Base-by-base conservation (phyloP, 106 monocot species). In the Acorus gramineus region DNA sequence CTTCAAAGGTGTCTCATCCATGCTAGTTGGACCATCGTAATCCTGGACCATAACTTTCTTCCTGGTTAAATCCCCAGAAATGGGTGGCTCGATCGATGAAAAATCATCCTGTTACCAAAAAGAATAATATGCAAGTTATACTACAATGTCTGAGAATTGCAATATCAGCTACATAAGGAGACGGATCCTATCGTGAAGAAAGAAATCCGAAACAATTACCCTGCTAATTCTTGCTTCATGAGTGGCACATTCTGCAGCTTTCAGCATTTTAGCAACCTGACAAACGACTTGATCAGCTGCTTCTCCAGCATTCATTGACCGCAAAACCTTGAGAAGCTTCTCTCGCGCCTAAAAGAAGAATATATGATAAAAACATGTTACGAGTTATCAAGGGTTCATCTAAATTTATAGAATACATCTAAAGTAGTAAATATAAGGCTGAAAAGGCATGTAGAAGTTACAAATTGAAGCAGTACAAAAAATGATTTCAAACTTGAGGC, bases 261-360 rank as follows among this genome's bases (percentile, higher is more conserved):
- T 84, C 49, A 80, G 76, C 67, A 90, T 80, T 79, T 85, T 91
- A 68, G 88, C 98, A 51, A 75, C 72, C 63, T 92, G 98, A 59
- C 91, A 73, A 70, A 98, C 88, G 60, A 68, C 52, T 75, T 79
- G 91, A 49, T 98, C 92, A 46, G 80, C 79, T 67, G 78, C 69
- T 66, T 92, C 98, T 10, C 98, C 91, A 56, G 87, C 85, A 49
- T 71, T 81, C 61, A 86, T 64, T 66, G 69, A 54, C 59, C 85
- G 75, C 64, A 92, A 63, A 61, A 73, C 64, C 56, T 74, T 85
- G 51, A 84, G 8, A 55, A 98, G 46, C 69, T 79, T 88, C 28
- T 92, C 98, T 54, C 85, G 85, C 50, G 98, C 85, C 98, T 98
- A 72, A 62, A 59, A 42, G 44, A 64, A 11, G 44, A 64, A 11